Evolutionary conservation across 2,329 filamentous ascomycete genomes (phyloP), one percentile per base, ranked within the genome.

Genomic region (Parafenestella ontariensis): DNA sequence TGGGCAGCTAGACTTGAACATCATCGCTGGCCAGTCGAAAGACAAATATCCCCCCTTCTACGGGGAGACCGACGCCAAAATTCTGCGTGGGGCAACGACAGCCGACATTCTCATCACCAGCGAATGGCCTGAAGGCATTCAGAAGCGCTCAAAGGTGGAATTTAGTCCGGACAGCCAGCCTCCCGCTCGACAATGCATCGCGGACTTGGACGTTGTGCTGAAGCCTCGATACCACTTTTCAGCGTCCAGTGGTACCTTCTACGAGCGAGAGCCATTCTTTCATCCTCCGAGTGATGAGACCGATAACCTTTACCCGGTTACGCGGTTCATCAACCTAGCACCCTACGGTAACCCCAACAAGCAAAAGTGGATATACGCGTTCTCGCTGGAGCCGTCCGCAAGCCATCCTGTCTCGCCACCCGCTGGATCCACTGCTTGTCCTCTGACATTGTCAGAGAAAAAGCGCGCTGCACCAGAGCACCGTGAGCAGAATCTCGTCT

Each of bases 221-320:
- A 95, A 92, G 73, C 95, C 95, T n/a, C 87, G 91, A 24, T 99
- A 99, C 70, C 93, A 98, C 74, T 88, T 98, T 68, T 87, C 91
- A 1, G 81, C 85, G 3, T 90, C 90, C 0, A 82, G 86, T 1
- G 77, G 82, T 6, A 87, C 87, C 66, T 94, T 90, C 76, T 98
- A 89, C 73, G 94, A 99, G 77, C 87, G 95, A 51, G 95, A 98
- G 75, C 92, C 94, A 0, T 99, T 97, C 79, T 88, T 95, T 69
- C 89, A 96, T 71, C 61, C 77, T 20, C 81, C 83, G 3, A 79
- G 77, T 29, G 81, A 74, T 20, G 73, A 74, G 17, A 71, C 83
- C 34, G 76, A 78, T 9, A 82, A 87, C 52, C 77, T 81, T 20
- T 83, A 83, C 60, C 78, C 82, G 1, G 77, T 96, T 9, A 98